Conservation (phyloP, 257 asterid species). For the Rubia yunnanensis region DNA sequence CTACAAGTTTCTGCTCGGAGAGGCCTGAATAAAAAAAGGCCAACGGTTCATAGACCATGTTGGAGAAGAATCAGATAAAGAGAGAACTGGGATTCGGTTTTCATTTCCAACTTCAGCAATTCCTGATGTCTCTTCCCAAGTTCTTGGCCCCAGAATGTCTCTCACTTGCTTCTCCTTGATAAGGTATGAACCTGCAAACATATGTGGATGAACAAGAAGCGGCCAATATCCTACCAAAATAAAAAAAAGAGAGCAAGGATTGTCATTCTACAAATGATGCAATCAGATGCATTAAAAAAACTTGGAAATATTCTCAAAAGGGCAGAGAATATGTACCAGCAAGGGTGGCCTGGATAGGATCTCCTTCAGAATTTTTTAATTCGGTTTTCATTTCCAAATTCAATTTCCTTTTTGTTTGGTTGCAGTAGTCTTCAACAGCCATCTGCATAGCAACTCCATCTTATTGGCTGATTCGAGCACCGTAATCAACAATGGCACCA, state of each 20-base stretch:
- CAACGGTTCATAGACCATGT: slow-evolving; percentile 23
- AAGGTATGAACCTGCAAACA: slow-evolving; percentile 23
- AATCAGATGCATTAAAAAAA: no score
- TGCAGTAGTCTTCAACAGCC: slow-evolving; percentile 21
- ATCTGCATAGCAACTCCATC: slow-evolving; percentile 30
- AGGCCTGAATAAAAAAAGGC: slow-evolving; percentile 30
- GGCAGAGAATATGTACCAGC: slow-evolving; percentile 21
- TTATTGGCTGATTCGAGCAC: slow-evolving; percentile 26
- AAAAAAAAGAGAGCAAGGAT: background rate
- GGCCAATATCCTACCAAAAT: no score
- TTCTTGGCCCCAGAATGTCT: slow-evolving; percentile 31
- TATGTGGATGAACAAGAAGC: no score
- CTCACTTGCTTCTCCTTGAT: slow-evolving; percentile 16
- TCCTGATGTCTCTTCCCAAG: slow-evolving; percentile 34
- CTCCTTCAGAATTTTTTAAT: slow-evolving; percentile 17
- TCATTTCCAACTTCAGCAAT: slow-evolving; percentile 26
- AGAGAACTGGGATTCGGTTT: slow-evolving; percentile 18
- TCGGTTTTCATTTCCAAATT: no score
- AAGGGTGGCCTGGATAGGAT: slow-evolving; percentile 22
- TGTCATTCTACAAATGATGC: background rate
- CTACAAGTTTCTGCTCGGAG: slow-evolving; percentile 21
- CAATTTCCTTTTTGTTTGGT: slow-evolving; percentile 4
- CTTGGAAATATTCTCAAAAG: background rate
- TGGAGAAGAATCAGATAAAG: slow-evolving; percentile 25
- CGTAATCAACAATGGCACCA: slow-evolving; percentile 31